A percentile compares a stretch with the other conserved stretches of the same genome.
Evolutionary conservation across 2,329 filamentous ascomycete genomes (phyloP).

Genomic region (Claviceps sp.): DNA sequence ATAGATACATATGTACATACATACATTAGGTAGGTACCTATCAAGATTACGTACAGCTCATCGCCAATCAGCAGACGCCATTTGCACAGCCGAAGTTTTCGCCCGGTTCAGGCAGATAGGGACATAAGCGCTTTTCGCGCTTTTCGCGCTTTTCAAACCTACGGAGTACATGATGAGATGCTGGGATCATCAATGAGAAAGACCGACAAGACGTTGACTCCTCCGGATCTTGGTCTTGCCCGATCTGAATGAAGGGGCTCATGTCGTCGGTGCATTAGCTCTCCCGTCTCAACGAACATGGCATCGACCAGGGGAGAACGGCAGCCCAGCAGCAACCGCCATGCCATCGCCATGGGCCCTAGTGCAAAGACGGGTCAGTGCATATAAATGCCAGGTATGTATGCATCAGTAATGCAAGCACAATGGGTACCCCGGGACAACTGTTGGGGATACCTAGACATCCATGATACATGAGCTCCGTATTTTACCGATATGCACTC

Average conservation of each 20-base stretch:
- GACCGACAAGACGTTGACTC: background rate
- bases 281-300: constrained; percentile 8
- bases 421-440: background rate
- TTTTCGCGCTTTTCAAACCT: background rate
- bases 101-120: background rate
- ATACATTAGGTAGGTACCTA: background rate
- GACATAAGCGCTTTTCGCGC: background rate
- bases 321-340: background rate
- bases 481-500: background rate
- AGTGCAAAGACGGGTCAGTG: constrained; percentile 2
- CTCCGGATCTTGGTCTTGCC: background rate
- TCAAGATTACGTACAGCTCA: constrained; percentile 3
- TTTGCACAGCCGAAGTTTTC: background rate
- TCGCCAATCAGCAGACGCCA: background rate
- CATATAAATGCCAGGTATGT: background rate
- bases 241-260: constrained; percentile 2
- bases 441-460: background rate
- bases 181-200: background rate
- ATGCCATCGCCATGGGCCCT: background rate
- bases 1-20: background rate
- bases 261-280: constrained; percentile 10
- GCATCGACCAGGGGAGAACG: background rate
- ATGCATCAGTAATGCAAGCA: constrained; percentile 1
- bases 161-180: background rate
- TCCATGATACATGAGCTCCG: background rate